Conservation (phyloP, 768 basidiomycete genomes). For the Agrocybe praecox region DNA sequence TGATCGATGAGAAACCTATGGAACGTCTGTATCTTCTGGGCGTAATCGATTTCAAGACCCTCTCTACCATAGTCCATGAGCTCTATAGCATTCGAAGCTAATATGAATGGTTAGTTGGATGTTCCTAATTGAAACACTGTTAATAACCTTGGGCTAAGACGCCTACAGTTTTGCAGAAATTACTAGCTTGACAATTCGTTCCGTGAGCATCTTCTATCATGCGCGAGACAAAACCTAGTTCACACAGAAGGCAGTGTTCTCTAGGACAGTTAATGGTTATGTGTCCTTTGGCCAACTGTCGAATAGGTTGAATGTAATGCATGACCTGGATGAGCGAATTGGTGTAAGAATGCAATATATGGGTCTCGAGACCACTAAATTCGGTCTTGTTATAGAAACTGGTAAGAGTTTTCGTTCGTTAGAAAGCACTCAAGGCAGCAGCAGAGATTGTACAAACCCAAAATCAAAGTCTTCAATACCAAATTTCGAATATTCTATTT, state of each 20-base stretch:
- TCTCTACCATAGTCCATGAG: constrained; percentile 89
- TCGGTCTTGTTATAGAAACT: constrained; percentile 94
- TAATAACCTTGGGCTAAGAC: constrained; percentile 79
- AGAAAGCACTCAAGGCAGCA: background rate
- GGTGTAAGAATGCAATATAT: constrained; percentile 97
- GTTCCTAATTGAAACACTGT: background rate
- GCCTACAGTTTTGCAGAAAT: constrained; percentile 94
- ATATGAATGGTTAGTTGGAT: background rate
- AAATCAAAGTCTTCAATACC: constrained; percentile 99
- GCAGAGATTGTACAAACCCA: constrained; percentile 53
- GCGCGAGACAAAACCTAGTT: constrained; percentile 89
- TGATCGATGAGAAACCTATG: constrained; percentile 93
- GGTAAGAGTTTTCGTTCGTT: background rate
- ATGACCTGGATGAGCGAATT: constrained; percentile 90
- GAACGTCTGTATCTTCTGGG: constrained; percentile 90
- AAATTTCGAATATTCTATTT: constrained; percentile 98
- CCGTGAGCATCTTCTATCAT: constrained; percentile 97
- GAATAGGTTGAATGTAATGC: constrained; percentile 79
- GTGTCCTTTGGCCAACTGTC: constrained; percentile 86
- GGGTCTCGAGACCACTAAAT: constrained; percentile 93
- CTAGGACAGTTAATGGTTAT: constrained; percentile 85
- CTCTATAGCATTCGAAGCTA: constrained; percentile 79
- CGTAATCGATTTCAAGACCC: constrained; percentile 72
- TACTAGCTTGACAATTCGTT: constrained; percentile 94
- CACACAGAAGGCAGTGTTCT: constrained; percentile 94